A percentile compares a stretch with the other conserved stretches of the same genome.
Conservation (phyloP, 2,329 filamentous ascomycete genomes). For the Ophiostoma novo-ulmi region DNA sequence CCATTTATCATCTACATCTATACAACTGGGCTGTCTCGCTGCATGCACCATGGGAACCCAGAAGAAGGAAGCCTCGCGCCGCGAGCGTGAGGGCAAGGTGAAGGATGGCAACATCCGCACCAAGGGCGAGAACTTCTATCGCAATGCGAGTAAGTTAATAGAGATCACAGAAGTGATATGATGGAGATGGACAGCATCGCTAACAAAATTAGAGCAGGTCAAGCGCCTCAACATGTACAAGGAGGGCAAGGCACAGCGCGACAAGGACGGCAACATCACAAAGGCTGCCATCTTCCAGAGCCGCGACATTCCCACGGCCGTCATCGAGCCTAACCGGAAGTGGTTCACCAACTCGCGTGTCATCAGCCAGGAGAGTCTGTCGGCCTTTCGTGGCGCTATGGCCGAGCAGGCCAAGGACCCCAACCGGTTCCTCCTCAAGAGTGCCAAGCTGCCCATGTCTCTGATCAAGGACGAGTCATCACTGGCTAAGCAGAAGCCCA, state of each 20-base stretch:
- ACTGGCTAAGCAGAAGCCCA: conserved; percentile 57
- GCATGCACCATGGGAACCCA: conserved; percentile 27
- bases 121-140: conserved; percentile 99
- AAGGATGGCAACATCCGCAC: conserved; percentile 84
- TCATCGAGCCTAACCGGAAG: conserved; percentile 92
- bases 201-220: conserved; percentile 24
- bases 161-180: neutral
- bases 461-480: conserved; percentile 72
- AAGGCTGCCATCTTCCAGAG: conserved; percentile 57
- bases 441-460: conserved; percentile 95
- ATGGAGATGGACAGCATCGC: neutral
- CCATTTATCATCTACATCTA: neutral
- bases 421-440: conserved; percentile 90
- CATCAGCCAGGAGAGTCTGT: conserved; percentile 71
- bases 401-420: conserved; percentile 85
- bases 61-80: conserved; percentile 85
- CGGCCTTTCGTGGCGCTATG: conserved; percentile 80
- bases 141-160: conserved; percentile 37
- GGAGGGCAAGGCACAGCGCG: conserved; percentile 75
- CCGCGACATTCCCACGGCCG: conserved; percentile 71
- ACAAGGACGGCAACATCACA: conserved; percentile 76
- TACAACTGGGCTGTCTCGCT: conserved; percentile 16
- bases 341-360: conserved; percentile 95
- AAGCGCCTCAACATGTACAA: conserved; percentile 65
- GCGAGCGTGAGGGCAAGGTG: conserved; percentile 77